A percentile compares a stretch with the other conserved stretches of the same genome.
Conservation (phyloP, 176 grass and related monocot species). For the Carex littledalei region DNA sequence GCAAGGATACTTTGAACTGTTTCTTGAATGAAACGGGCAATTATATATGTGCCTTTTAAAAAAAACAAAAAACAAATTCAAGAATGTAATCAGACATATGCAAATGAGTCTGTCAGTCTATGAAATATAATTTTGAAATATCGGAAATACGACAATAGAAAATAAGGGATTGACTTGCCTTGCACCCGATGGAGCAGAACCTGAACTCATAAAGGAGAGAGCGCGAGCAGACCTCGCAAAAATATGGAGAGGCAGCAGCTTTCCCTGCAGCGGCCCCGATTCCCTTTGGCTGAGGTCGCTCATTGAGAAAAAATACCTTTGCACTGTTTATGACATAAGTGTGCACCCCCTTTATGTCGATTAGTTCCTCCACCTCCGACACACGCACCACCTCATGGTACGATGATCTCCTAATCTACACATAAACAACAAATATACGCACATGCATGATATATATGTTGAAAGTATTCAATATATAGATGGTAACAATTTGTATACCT, state of each 20-base stretch:
- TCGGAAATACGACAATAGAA: not conserved
- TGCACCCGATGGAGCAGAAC: conserved; percentile 81
- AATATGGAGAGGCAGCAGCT: conserved; percentile 40
- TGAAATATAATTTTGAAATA: not conserved
- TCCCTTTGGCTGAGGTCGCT: conserved; percentile 55
- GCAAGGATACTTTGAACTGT: no score
- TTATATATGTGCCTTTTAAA: no score
- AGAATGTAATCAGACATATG: no score
- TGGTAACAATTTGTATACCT: conserved; percentile 16
- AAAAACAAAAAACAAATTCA: no score
- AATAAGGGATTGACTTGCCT: conserved; percentile 9
- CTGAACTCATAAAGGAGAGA: conserved; percentile 62
- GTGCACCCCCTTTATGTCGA: conserved; percentile 71
- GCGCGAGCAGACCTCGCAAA: conserved; percentile 13
- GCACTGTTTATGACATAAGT: conserved; percentile 83
- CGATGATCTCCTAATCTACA: conserved; percentile 60
- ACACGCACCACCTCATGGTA: conserved; percentile 86
- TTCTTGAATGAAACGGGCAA: no score
- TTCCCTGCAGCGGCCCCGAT: conserved; percentile 53
- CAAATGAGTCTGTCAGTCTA: no score
- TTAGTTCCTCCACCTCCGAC: conserved; percentile 60
- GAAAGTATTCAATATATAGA: no score
- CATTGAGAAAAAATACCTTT: conserved; percentile 81
- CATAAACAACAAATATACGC: not conserved
- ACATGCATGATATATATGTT: not conserved